These are phyloP conservation scores for Candida sanyaensis DNA, from an alignment of 1,139 yeast genomes.

Conservation along the genomic window DNA sequence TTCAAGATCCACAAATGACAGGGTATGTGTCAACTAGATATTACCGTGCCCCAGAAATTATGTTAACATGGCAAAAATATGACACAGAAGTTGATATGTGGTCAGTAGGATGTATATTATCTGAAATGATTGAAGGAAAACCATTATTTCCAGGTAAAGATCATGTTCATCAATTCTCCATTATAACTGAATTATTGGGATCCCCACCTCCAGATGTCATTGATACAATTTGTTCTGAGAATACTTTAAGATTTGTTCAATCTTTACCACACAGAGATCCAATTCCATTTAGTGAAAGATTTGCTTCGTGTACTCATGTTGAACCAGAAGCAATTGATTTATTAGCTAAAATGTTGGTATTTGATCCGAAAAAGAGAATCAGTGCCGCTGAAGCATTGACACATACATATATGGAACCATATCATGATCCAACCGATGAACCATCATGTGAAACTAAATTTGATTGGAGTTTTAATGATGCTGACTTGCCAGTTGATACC, in stretches of 20 bases:
- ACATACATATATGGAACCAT: constrained; percentile 94
- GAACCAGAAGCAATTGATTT: constrained; percentile 93
- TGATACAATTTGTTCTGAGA: constrained; percentile 93
- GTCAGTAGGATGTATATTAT: constrained; percentile 99
- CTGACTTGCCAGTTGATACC: constrained; percentile 95
- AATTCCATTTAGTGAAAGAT: constrained; percentile 80
- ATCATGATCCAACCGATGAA: constrained; percentile 97
- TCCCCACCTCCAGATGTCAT: constrained; percentile 97
- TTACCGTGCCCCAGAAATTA: constrained; percentile 97
- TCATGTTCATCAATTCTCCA: constrained; percentile 96
- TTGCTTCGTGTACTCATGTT: constrained; percentile 64
- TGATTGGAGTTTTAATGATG: constrained; percentile 98
- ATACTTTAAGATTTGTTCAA: constrained; percentile 90
- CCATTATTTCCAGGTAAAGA: constrained; percentile 98
- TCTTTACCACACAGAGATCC: constrained; percentile 93
- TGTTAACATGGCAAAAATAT: constrained; percentile 99
- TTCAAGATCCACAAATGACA: constrained; percentile 99
- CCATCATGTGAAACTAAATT: constrained; percentile 91
- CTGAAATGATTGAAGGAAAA: constrained; percentile 99
- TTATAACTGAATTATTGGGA: constrained; percentile 93
- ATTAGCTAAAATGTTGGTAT: constrained; percentile 85
- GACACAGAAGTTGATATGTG: constrained; percentile 98
- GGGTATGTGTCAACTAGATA: constrained; percentile 97
- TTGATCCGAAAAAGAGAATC: constrained; percentile 92
- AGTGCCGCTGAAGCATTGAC: constrained; percentile 88